Evolutionary conservation across 2,329 filamentous ascomycete species (phyloP).

Genomic region (Neonectria neomacrospora): DNA sequence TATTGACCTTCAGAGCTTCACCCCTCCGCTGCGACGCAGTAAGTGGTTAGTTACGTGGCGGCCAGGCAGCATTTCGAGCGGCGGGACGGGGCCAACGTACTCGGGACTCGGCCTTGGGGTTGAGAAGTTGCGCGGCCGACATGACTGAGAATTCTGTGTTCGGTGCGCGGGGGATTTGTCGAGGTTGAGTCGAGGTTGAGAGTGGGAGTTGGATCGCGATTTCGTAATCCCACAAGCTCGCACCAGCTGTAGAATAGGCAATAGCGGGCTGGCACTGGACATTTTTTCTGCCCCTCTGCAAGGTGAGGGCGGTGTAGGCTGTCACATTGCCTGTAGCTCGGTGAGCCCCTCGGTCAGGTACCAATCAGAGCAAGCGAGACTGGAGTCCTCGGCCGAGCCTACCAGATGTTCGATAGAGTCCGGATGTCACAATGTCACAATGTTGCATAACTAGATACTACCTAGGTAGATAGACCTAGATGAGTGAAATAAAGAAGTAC

Average conservation of each 20-base stretch:
- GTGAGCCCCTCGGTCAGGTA: constrained; percentile 13
- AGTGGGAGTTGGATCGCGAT: constrained; percentile 41
- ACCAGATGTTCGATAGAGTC: neutral
- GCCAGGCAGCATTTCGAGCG: constrained; percentile 30
- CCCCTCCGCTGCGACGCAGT: constrained; percentile 77
- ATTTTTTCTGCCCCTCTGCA: constrained; percentile 50
- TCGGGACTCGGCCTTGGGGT: constrained; percentile 98
- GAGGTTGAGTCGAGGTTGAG: constrained; percentile 33
- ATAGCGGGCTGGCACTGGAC: constrained; percentile 46
- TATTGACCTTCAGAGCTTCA: constrained; percentile 97
- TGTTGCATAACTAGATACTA: no score
- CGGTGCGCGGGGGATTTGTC: constrained; percentile 35
- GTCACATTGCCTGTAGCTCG: constrained; percentile 18
- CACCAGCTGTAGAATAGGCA: constrained; percentile 44
- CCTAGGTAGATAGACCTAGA: no score
- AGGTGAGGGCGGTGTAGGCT: constrained; percentile 48
- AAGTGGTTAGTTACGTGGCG: constrained; percentile 45
- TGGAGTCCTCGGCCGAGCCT: neutral
- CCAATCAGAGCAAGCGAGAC: constrained; percentile 11
- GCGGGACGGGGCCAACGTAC: constrained; percentile 65
- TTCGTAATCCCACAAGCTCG: constrained; percentile 48
- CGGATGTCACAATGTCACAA: no score
- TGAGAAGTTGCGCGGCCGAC: constrained; percentile 98
- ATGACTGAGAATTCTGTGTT: constrained; percentile 60
- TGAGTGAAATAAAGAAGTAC: neutral